Percentiles rank a stretch among this genome's conserved stretches.
Evolutionary conservation across 2,329 filamentous ascomycete genomes (phyloP).

Genomic region (Ceratocystis destructans): DNA sequence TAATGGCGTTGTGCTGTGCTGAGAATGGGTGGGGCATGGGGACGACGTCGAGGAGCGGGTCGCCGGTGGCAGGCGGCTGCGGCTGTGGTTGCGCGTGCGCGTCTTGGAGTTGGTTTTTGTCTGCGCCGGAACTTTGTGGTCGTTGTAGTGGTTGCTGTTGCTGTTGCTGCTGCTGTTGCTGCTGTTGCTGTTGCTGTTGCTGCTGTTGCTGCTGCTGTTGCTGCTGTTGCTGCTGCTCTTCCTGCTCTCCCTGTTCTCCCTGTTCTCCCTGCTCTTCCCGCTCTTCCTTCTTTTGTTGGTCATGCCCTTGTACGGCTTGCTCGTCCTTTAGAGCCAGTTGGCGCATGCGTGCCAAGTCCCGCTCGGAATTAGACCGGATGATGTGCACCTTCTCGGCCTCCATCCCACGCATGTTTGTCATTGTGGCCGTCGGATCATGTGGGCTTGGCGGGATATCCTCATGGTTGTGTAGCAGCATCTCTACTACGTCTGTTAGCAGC

Average conservation of each 20-base stretch:
- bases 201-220: constrained; percentile 1
- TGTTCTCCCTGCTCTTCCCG: background rate
- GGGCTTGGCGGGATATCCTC: constrained; percentile 74
- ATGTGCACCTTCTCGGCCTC: constrained; percentile 49
- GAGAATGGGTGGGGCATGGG: background rate
- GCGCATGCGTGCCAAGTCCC: constrained; percentile 35
- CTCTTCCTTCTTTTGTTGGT: constrained; percentile 13
- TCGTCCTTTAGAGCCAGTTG: constrained; percentile 29
- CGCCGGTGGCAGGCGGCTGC: too few relatives aligned
- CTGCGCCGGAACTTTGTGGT: background rate
- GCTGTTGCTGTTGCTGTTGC: background rate
- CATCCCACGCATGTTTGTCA: constrained; percentile 50
- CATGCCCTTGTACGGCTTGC: constrained; percentile 19
- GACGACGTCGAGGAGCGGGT: background rate
- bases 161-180: constrained; percentile 8
- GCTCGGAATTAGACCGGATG: constrained; percentile 43
- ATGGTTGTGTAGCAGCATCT: constrained; percentile 56
- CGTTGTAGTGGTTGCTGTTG: background rate
- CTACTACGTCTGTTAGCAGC: constrained; percentile 58
- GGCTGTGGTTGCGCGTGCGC: constrained; percentile 16
- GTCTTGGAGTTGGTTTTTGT: background rate
- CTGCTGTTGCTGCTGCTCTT: too few relatives aligned
- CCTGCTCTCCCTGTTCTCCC: constrained; percentile 6
- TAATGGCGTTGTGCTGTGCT: constrained; percentile 56
- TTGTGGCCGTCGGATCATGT: constrained; percentile 47